Conservation (phyloP, 2,329 filamentous ascomycete species). For the Dactylonectria macrodidyma region DNA sequence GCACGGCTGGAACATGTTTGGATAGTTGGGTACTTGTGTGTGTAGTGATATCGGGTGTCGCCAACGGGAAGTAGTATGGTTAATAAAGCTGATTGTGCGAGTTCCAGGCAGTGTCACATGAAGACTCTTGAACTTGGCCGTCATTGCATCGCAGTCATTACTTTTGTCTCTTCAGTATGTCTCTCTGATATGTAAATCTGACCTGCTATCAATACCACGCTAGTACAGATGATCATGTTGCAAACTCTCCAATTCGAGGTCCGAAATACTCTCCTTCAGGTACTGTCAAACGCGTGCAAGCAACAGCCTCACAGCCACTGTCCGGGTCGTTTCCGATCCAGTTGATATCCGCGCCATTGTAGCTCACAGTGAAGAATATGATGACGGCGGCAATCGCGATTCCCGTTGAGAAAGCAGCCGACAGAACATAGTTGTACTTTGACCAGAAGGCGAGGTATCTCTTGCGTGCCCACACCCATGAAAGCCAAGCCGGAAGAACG, state of each 20-base stretch:
- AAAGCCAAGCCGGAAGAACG: conserved; percentile 62
- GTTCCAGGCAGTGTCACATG: too few species aligned
- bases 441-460: conserved; percentile 65
- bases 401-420: conserved; percentile 61
- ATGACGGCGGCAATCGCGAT: conserved; percentile 64
- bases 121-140: too few species aligned
- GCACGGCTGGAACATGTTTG: too few species aligned
- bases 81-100: too few species aligned
- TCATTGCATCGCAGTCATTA: too few species aligned
- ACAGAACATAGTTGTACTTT: conserved; percentile 65
- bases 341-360: conserved; percentile 52
- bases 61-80: too few species aligned
- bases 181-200: too few species aligned
- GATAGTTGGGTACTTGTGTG: too few species aligned
- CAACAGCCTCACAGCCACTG: conserved; percentile 47
- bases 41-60: too few species aligned
- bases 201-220: too few species aligned
- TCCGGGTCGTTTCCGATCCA: conserved; percentile 62
- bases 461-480: conserved; percentile 62
- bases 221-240: neutral
- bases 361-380: conserved; percentile 65
- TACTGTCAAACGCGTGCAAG: conserved; percentile 43
- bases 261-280: conserved; percentile 51
- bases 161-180: too few species aligned
- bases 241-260: conserved; percentile 24